Percentiles rank a stretch among this genome's conserved stretches.
These are phyloP conservation scores for Carnegiea gigantea DNA, from an alignment of 179 eudicot genomes.

Conservation along the genomic window DNA sequence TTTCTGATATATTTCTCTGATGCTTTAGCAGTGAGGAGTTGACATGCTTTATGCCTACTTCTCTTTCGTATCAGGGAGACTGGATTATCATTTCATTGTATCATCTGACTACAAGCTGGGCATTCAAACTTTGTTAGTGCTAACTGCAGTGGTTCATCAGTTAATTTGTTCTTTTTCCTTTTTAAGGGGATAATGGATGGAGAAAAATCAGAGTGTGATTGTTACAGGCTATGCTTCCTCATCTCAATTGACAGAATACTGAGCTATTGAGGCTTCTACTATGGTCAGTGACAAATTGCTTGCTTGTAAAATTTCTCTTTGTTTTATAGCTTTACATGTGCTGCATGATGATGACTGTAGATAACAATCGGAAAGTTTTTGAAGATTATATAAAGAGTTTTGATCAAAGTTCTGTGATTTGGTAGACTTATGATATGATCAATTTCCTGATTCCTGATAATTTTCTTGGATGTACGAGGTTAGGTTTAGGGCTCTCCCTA, in stretches of 20 bases:
- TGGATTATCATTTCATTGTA: background rate
- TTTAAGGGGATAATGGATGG: conserved; percentile 61
- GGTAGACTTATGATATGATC: background rate
- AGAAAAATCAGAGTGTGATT: conserved; percentile 83
- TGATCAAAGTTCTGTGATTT: too few species aligned
- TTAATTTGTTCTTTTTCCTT: background rate
- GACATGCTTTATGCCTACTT: background rate
- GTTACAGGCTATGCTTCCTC: conserved; percentile 40
- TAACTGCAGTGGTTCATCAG: background rate
- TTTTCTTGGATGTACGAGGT: conserved; percentile 39
- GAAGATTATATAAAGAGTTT: too few species aligned
- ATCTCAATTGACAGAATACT: conserved; percentile 74
- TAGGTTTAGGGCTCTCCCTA: conserved; percentile 59
- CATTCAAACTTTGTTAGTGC: background rate
- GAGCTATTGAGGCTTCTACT: conserved; percentile 47
- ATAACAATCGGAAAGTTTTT: background rate
- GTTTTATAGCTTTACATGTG: background rate
- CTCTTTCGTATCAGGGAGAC: background rate
- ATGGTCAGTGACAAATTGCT: conserved; percentile 45
- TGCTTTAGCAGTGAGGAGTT: background rate
- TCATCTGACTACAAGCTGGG: background rate
- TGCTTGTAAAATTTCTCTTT: background rate
- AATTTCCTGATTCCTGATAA: background rate
- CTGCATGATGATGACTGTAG: too few species aligned
- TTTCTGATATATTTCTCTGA: background rate